Conservation (phyloP, 768 basidiomycete genomes). For the Dioszegia hungarica region DNA sequence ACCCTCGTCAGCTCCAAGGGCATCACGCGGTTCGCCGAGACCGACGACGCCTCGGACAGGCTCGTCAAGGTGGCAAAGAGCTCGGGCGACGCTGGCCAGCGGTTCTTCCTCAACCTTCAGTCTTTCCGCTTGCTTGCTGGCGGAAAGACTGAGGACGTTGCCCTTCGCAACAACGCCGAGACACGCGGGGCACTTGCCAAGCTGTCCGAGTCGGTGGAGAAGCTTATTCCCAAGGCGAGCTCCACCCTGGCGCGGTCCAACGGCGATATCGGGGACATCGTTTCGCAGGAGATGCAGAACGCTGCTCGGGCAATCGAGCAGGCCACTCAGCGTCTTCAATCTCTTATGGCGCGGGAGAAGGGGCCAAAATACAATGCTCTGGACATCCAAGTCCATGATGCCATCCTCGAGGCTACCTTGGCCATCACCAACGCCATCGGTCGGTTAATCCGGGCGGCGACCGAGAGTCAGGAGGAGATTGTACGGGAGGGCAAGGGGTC, state of each 20-base stretch:
- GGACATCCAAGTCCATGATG: conserved; percentile 95
- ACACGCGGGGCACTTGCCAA: conserved; percentile 73
- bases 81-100: conserved; percentile 80
- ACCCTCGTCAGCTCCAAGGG: conserved; percentile 92
- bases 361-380: conserved; percentile 79
- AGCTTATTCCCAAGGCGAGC: conserved; percentile 71
- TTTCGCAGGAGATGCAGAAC: conserved; percentile 91
- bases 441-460: conserved; percentile 90
- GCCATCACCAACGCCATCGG: conserved; percentile 94
- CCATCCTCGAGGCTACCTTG: conserved; percentile 86
- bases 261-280: conserved; percentile 91
- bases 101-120: conserved; percentile 92
- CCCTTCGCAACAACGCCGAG: conserved; percentile 83
- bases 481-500: conserved; percentile 92
- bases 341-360: conserved; percentile 84
- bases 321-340: conserved; percentile 82
- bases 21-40: conserved; percentile 81
- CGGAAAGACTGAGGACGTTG: conserved; percentile 76
- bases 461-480: conserved; percentile 97
- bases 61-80: conserved; percentile 75
- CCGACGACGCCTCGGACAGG: conserved; percentile 88
- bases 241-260: conserved; percentile 68
- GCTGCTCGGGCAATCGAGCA: conserved; percentile 89
- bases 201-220: conserved; percentile 81
- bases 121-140: conserved; percentile 87